Conservation (phyloP, 176 grass and related monocot genomes). For the Metroxylon sagu region DNA sequence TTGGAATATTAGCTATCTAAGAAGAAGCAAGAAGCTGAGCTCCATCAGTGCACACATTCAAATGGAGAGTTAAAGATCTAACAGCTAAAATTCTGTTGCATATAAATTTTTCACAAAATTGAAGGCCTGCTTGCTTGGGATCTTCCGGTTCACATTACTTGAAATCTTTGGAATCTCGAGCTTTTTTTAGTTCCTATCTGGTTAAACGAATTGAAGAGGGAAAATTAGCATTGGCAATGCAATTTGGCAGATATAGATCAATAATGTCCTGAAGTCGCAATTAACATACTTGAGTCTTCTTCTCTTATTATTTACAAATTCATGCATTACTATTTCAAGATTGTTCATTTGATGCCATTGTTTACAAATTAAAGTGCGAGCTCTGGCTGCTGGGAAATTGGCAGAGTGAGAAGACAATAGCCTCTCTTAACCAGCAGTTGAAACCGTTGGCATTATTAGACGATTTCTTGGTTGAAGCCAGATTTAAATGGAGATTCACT, state of each 20-base stretch:
- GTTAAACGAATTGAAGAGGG: no score
- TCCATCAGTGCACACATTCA: neutral
- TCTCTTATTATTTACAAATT: no score
- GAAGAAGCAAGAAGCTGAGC: neutral
- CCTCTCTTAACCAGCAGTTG: conserved; percentile 9
- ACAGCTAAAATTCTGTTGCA: neutral
- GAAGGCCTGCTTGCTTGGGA: no score
- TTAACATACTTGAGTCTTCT: no score
- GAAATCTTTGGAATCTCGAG: no score
- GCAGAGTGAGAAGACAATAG: conserved; percentile 15
- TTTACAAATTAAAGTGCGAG: conserved; percentile 3
- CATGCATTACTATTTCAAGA: neutral
- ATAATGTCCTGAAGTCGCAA: neutral
- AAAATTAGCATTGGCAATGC: neutral
- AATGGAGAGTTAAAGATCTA: neutral
- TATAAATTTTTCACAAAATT: neutral
- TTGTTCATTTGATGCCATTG: neutral
- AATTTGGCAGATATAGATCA: neutral
- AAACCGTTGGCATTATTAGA: conserved; percentile 15
- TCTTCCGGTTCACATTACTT: no score
- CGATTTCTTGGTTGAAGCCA: conserved; percentile 9
- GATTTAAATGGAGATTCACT: conserved; percentile 2
- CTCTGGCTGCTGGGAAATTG: conserved; percentile 2
- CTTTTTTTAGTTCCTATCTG: no score
- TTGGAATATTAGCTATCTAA: neutral